Evolutionary conservation across 495 filamentous ascomycete species (phyloP), one percentile per base, ranked within the genome.

Genomic region (Penicillium malachiteum): DNA sequence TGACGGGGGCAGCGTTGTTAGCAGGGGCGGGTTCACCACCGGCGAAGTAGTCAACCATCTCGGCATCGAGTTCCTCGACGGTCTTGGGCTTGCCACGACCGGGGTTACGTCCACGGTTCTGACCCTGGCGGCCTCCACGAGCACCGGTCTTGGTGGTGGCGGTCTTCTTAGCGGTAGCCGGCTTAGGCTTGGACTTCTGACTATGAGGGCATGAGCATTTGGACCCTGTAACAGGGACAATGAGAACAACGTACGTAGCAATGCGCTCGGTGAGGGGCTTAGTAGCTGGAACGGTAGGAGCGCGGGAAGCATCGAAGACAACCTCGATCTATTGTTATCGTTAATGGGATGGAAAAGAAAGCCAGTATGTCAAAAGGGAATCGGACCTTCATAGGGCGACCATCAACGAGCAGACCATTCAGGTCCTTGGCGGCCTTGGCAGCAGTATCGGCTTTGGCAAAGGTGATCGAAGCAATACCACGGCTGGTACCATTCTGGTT

Each of bases 401-500:
- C 85, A 71, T 98, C 94, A 50, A 98, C 90, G 14, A 90, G 81
- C 50, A 96, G 81, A 52, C 90, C 90, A 63, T 97, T 94, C 53
- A 93, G 78, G n/a, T 83, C 79, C 62, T 85, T 81, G 52, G 87
- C 84, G 30, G 95, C 94, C 71, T 91, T 89, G 62, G 80, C 82
- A 48, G 91, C 95, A 44, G 86, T 88, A 56, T 87, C 88, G 13
- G 85, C 70, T 57, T 89, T 88, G 65, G 68, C 74, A 77, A 97
- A 98, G 56, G 84, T 77, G 59, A 92, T 85, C 7, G 85, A 88
- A 46, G 91, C 90, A 60, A 92, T 86, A 50, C 94, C 94, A 70
- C 91, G 90, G 81, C 92, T 97, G 32, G 81, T 81, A 47, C 94
- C 92, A 66, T 90, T 91, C 41, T 92, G 89, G 64, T 92, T 93